Evolutionary conservation across 352 stramenopile species (phyloP).

Genomic region (Globisporangium uncinulatum): DNA sequence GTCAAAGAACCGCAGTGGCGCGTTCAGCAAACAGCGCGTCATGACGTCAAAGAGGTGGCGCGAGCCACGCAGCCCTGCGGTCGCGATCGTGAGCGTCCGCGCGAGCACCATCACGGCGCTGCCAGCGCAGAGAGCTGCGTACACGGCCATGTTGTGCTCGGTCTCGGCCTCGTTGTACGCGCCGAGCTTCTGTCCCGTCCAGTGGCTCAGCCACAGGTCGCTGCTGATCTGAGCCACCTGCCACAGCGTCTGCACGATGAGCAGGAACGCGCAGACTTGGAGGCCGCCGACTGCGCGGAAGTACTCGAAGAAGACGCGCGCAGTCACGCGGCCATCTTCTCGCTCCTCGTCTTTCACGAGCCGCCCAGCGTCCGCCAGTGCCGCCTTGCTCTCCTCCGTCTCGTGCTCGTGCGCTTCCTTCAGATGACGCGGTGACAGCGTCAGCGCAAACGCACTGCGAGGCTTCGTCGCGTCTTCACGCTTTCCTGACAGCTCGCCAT

Average conservation of each 20-base stretch:
- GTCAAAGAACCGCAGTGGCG: slow-evolving; percentile 87
- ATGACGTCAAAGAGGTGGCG: slow-evolving; percentile 69
- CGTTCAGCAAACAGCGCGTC: slow-evolving; percentile 64
- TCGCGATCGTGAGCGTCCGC: slow-evolving; percentile 17
- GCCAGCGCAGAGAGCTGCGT: slow-evolving; percentile 11
- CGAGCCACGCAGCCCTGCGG: slow-evolving; percentile 20
- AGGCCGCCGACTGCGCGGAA: slow-evolving; percentile 27
- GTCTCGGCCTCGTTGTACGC: not conserved
- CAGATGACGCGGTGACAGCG: slow-evolving; percentile 1
- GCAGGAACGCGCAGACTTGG: not conserved
- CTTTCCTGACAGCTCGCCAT: slow-evolving; percentile 3
- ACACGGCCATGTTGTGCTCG: slow-evolving; percentile 19
- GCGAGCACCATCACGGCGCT: slow-evolving; percentile 24
- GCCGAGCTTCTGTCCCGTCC: slow-evolving; percentile 11
- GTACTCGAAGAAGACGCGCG: slow-evolving; percentile 29
- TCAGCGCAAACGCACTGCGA: slow-evolving; percentile 1
- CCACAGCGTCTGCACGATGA: slow-evolving; percentile 15
- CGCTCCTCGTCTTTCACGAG: slow-evolving; percentile 38
- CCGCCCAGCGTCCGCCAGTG: slow-evolving; percentile 1
- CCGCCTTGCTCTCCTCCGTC: slow-evolving; percentile 2
- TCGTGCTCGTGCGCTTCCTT: slow-evolving; percentile 2
- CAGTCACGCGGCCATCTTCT: slow-evolving; percentile 29
- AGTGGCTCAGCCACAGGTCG: slow-evolving; percentile 26
- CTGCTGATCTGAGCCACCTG: slow-evolving; percentile 22
- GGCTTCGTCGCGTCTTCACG: not conserved